phyloP scores from a whole-genome alignment of 176 grass and related monocot genomes.

The Saccharum spontaneum region DNA sequence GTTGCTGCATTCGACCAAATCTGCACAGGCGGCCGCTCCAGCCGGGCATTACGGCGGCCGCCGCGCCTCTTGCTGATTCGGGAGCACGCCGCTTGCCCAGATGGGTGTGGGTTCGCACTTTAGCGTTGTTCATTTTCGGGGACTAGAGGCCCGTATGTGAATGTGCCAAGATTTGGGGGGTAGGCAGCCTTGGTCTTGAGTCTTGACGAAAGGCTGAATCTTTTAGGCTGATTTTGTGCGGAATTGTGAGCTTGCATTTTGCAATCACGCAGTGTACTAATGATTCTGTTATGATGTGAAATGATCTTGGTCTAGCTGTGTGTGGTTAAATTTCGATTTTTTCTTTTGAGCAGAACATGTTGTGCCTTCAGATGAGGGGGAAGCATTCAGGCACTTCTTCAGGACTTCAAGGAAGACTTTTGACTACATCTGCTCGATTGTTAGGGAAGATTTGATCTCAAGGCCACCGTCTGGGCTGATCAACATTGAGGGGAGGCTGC shows the following conservation, averaged over 20 bases:
- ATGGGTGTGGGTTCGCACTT: conserved; percentile 13
- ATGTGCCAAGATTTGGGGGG: conserved; percentile 18
- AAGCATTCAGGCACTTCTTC: conserved; percentile 98
- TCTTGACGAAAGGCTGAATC: conserved; percentile 4
- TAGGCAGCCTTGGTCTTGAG: background rate
- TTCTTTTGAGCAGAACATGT: conserved; percentile 43
- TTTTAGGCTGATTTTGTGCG: conserved; percentile 1
- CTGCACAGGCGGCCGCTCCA: background rate
- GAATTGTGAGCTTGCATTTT: background rate
- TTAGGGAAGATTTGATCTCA: conserved; percentile 89
- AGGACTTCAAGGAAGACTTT: conserved; percentile 89
- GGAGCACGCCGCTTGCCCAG: background rate
- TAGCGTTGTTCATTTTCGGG: conserved; percentile 65
- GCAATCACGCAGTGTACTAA: background rate
- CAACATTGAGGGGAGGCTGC: conserved; percentile 94
- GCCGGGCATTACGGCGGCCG: background rate
- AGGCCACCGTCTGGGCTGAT: conserved; percentile 94
- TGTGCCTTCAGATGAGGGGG: conserved; percentile 75
- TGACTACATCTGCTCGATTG: conserved; percentile 95
- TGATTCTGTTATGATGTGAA: background rate
- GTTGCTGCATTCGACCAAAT: conserved; percentile 29
- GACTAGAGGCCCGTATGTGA: background rate
- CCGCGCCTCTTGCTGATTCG: background rate
- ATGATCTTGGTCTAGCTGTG: conserved; percentile 16
- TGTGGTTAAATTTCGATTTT: conserved; percentile 25